Percentiles rank a stretch among this genome's conserved stretches.
Evolutionary conservation across 2,329 filamentous ascomycete genomes (phyloP).

Genomic region (Fusarium sp.): DNA sequence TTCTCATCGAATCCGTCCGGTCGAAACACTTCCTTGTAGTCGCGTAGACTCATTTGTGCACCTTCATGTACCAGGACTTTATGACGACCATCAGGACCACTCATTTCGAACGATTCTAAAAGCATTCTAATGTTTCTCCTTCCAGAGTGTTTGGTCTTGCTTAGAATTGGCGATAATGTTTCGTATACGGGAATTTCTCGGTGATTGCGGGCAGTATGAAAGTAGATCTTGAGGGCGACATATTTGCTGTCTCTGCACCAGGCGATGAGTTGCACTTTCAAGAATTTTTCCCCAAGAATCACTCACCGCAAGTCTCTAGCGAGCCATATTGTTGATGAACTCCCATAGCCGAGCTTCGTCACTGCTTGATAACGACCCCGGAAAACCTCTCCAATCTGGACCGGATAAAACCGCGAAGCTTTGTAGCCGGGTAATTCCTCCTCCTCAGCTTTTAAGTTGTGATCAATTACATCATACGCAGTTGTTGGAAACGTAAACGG

Average conservation of each 20-base stretch:
- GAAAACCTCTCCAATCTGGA: slow-evolving; percentile 49
- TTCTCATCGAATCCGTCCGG: slow-evolving; percentile 33
- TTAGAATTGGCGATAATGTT: background rate
- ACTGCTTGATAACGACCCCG: slow-evolving; percentile 48
- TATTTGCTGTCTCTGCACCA: slow-evolving; percentile 38
- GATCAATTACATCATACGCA: background rate
- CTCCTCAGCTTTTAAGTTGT: slow-evolving; percentile 42
- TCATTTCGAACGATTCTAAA: slow-evolving; percentile 30
- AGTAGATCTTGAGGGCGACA: slow-evolving; percentile 45
- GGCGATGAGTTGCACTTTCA: background rate
- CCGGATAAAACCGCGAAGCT: slow-evolving; percentile 48
- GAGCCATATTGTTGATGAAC: slow-evolving; percentile 54
- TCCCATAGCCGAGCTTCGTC: slow-evolving; percentile 52
- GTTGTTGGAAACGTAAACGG: background rate
- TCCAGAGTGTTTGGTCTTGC: slow-evolving; percentile 31
- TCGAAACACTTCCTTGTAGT: slow-evolving; percentile 44
- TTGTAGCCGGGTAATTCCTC: slow-evolving; percentile 48
- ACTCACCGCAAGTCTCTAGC: slow-evolving; percentile 35
- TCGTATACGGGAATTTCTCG: slow-evolving; percentile 33
- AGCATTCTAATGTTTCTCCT: no score
- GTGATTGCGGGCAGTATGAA: slow-evolving; percentile 35
- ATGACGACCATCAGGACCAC: slow-evolving; percentile 32
- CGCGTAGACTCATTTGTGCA: slow-evolving; percentile 46
- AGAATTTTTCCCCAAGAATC: accelerated
- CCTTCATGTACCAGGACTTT: slow-evolving; percentile 24